Percentiles rank a stretch among this genome's conserved stretches.
These are phyloP conservation scores for Mycena alexandri DNA, from an alignment of 768 basidiomycete genomes.

Conservation along the genomic window DNA sequence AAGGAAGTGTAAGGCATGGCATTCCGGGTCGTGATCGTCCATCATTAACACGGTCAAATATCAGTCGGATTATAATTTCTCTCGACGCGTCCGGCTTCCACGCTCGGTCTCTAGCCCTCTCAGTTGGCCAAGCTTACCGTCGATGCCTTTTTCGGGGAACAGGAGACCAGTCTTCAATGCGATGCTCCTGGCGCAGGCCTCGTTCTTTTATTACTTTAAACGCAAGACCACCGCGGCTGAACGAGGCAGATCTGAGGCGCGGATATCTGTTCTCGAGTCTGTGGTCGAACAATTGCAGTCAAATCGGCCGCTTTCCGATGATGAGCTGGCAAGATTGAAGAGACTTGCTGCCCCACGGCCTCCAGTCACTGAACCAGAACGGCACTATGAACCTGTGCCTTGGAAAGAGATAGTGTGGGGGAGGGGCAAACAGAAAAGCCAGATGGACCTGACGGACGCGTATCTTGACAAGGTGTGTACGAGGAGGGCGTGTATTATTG, in stretches of 20 bases:
- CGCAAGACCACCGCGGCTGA: constrained; percentile 65
- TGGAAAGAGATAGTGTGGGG: constrained; percentile 31
- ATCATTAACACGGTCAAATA: no score
- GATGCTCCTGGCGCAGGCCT: constrained; percentile 37
- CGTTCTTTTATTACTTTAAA: constrained; percentile 44
- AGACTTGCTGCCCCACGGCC: constrained; percentile 56
- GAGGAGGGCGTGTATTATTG: not conserved
- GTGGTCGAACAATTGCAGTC: constrained; percentile 66
- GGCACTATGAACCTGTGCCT: constrained; percentile 32
- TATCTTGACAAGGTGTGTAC: constrained; percentile 34
- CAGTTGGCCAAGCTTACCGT: no score
- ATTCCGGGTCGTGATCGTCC: no score
- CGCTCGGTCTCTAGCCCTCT: no score
- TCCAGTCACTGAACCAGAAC: constrained; percentile 22
- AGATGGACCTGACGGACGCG: constrained; percentile 34
- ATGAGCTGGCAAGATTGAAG: constrained; percentile 67
- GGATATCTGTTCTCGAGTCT: constrained; percentile 72
- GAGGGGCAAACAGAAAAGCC: constrained; percentile 28
- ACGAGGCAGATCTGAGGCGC: constrained; percentile 66
- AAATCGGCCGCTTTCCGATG: constrained; percentile 57
- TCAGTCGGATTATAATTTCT: not conserved
- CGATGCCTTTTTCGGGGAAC: constrained; percentile 37
- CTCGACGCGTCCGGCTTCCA: constrained; percentile 1
- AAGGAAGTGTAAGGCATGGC: no score
- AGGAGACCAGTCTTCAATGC: constrained; percentile 33